These are phyloP conservation scores for Paecilomyces variotii DNA, from an alignment of 2,329 filamentous ascomycete genomes.

Conservation along the genomic window DNA sequence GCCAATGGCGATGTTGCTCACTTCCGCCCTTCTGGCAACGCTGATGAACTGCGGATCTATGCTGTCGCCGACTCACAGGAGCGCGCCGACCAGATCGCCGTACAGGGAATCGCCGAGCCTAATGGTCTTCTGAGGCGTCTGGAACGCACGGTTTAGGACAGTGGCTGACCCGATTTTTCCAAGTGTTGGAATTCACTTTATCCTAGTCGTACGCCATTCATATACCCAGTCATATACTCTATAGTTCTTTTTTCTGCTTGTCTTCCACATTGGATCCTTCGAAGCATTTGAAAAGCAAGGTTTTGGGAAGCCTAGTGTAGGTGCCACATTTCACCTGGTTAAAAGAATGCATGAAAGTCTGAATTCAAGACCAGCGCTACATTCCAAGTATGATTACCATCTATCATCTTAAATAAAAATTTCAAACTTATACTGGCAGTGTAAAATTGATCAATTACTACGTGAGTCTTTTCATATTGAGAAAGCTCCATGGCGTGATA, in stretches of 20 bases:
- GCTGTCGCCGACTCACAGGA: conserved; percentile 21
- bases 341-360: background rate
- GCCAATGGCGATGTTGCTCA: conserved; percentile 25
- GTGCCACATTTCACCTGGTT: background rate
- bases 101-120: conserved; percentile 18
- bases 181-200: background rate
- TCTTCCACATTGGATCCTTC: background rate
- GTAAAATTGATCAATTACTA: too few relatives aligned
- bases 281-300: background rate
- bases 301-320: background rate
- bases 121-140: conserved; percentile 19
- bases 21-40: conserved; percentile 25
- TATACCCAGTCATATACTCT: background rate
- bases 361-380: background rate
- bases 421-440: background rate
- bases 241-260: background rate
- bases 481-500: too few relatives aligned
- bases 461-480: too few relatives aligned
- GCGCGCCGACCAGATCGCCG: conserved; percentile 21
- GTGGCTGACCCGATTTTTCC: background rate
- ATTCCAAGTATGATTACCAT: background rate
- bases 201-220: background rate
- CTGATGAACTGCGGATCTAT: conserved; percentile 27
- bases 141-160: conserved; percentile 10
- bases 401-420: background rate